A percentile compares a stretch with the other conserved stretches of the same genome.
phyloP scores from a whole-genome alignment of 2,329 filamentous ascomycete species.

The Trichophaea hybrida region DNA sequence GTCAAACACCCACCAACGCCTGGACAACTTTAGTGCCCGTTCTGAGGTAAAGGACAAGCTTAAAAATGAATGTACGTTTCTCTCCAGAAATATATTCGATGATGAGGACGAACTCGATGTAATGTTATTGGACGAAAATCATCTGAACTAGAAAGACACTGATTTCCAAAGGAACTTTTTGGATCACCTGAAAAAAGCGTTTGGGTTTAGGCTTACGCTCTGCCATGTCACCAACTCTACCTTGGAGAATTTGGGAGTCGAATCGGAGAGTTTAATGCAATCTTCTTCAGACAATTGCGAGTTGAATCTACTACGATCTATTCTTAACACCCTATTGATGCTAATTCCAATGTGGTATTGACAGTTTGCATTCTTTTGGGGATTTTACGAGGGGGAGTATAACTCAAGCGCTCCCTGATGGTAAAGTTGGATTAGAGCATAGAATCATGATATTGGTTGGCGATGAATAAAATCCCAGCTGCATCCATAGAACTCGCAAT shows the following conservation, averaged over 20 bases:
- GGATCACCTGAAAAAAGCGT: not conserved
- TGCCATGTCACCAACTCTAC: not conserved
- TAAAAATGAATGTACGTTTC: not conserved
- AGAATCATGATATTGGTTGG: too few species aligned
- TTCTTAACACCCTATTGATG: too few species aligned
- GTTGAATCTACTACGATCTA: too few species aligned
- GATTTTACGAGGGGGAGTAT: too few species aligned
- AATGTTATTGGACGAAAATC: not conserved
- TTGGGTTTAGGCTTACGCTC: not conserved
- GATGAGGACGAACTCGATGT: not conserved
- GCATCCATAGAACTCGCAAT: too few species aligned
- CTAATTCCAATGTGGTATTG: too few species aligned
- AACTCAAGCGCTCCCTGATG: too few species aligned
- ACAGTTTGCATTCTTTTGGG: too few species aligned
- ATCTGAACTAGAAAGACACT: not conserved
- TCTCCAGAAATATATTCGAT: not conserved
- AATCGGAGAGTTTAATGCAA: not conserved
- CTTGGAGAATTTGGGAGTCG: not conserved
- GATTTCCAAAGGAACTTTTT: not conserved
- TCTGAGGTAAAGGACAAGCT: not conserved
- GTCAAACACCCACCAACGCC: not conserved
- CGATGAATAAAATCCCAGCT: too few species aligned
- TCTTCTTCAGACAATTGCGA: too few species aligned
- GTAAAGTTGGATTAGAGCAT: too few species aligned
- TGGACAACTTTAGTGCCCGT: not conserved